Evolutionary conservation across 768 basidiomycete genomes (phyloP).

Genomic region (Lentinus tigrinus): DNA sequence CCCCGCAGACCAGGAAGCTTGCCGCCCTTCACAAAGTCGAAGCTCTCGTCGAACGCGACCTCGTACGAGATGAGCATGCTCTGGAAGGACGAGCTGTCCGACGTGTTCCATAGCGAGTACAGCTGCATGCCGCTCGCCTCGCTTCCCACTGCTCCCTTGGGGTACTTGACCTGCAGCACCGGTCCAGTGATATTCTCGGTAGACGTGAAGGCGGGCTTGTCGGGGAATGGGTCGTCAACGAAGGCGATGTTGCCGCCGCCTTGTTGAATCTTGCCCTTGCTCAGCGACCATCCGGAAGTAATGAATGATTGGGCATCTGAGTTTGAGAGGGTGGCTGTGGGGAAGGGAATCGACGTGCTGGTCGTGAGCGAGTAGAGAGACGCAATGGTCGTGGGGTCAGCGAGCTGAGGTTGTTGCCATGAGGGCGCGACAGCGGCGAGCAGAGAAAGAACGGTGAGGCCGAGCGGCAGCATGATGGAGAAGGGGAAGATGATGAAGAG

Average conservation of each 20-base stretch:
- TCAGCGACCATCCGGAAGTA: constrained; percentile 58
- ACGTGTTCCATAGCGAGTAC: constrained; percentile 65
- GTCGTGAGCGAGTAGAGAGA: constrained; percentile 54
- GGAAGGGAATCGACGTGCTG: constrained; percentile 64
- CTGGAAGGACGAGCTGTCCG: constrained; percentile 53
- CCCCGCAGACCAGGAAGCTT: constrained; percentile 79
- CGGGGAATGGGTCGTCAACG: constrained; percentile 67
- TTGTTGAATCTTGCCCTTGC: constrained; percentile 60
- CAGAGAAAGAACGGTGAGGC: constrained; percentile 5
- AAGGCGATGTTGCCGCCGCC: constrained; percentile 56
- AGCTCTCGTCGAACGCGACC: constrained; percentile 63
- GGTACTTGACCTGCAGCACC: constrained; percentile 63
- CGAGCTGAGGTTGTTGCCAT: constrained; percentile 12
- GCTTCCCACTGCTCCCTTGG: constrained; percentile 57
- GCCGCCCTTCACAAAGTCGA: constrained; percentile 74
- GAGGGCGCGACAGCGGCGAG: constrained; percentile 9
- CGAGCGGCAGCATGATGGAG: constrained; percentile 9
- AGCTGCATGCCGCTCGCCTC: constrained; percentile 67
- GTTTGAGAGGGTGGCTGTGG: constrained; percentile 55
- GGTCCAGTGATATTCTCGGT: constrained; percentile 22
- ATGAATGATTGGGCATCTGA: constrained; percentile 51
- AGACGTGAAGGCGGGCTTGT: constrained; percentile 35
- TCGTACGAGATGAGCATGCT: constrained; percentile 76
- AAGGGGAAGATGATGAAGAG: neutral
- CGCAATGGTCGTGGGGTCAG: constrained; percentile 35